Base-by-base conservation (phyloP, 2,329 filamentous ascomycete species). In the Trichoderma cornu-damae region DNA sequence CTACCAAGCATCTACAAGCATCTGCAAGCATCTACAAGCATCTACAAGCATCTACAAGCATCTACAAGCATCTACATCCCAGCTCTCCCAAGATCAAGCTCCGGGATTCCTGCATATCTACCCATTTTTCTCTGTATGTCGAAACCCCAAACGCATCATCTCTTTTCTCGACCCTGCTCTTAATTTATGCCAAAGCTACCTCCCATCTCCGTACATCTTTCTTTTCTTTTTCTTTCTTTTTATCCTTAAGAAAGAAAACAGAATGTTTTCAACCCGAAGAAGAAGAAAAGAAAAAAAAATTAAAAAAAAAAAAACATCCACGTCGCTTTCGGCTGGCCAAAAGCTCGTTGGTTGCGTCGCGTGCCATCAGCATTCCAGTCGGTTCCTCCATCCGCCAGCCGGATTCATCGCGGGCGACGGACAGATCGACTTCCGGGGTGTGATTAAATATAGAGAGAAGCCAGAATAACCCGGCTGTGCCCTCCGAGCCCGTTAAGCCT, bases 311-410 rank as follows among this genome's bases (percentile, higher is more conserved):
- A 6, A 22, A 26, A 16, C 16, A 26, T 7, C 30, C 18, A 26
- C 6, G 42, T 42, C 42, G 44, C 44, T 57, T 57, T 42, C 53
- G 37, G 53, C 26, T 9, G 7, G 7, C 30, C 42, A 46, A n/a
- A n/a, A n/a, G 28, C 40, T 37, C 32, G 24, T 55, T 22, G 42
- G 51, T 38, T 38, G 20, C 32, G 44, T 40, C 26, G 53, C 16
- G 24, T 8, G 7, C 24, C 46, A 42, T 42, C 53, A 37, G 37
- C 53, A 57, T 57, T 57, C 53, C 53, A 57, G 53, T 44, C 20
- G n/a, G 11, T 20, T 28, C 38, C 22, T 26, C 34, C 30, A 26
- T 14, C 24, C 11, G 4, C n/a, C n/a, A 43, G 22, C 51, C 51
- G 51, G 32, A 55, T 47, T 37, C 51, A 55, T 54, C 44, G 2